A percentile compares a stretch with the other conserved stretches of the same genome.
Conservation (phyloP, 2,329 filamentous ascomycete genomes). For the Aspergillus caelatus region DNA sequence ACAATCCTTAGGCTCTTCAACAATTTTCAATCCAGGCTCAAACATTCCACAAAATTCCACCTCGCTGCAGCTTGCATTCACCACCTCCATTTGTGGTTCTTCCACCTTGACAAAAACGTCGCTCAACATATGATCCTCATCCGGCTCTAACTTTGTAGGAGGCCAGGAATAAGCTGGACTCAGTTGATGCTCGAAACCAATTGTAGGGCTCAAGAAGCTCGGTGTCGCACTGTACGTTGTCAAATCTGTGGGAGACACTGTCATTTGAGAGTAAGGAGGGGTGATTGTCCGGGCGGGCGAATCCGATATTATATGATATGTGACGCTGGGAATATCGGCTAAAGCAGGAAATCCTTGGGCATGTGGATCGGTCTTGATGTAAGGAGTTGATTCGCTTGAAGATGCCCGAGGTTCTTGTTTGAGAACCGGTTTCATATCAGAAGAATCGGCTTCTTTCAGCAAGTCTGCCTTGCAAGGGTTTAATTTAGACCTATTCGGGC, state of each 20-base stretch:
- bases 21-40: background rate
- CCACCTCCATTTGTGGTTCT: slow-evolving; percentile 3
- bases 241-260: slow-evolving; percentile 24
- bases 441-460: slow-evolving; percentile 11
- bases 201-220: slow-evolving; percentile 4
- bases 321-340: slow-evolving; percentile 16
- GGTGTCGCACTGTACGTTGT: slow-evolving; percentile 15
- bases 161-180: slow-evolving; percentile 22
- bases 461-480: slow-evolving; percentile 18
- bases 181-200: slow-evolving; percentile 2
- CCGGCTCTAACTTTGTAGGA: slow-evolving; percentile 27
- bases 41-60: slow-evolving; percentile 1
- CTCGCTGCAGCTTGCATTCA: background rate
- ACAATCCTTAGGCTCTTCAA: background rate
- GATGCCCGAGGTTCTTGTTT: slow-evolving; percentile 14
- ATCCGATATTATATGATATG: slow-evolving; percentile 9
- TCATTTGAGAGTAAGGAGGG: slow-evolving; percentile 12
- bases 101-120: slow-evolving; percentile 29
- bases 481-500: slow-evolving; percentile 24
- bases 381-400: slow-evolving; percentile 16
- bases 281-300: slow-evolving; percentile 11
- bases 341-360: slow-evolving; percentile 11
- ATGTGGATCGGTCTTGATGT: slow-evolving; percentile 28
- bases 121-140: slow-evolving; percentile 14
- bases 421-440: slow-evolving; percentile 14